A percentile compares a stretch with the other conserved stretches of the same genome.
These are phyloP conservation scores for Backusella westeae DNA, from an alignment of 192 early-diverging fungal species.

Conservation along the genomic window DNA sequence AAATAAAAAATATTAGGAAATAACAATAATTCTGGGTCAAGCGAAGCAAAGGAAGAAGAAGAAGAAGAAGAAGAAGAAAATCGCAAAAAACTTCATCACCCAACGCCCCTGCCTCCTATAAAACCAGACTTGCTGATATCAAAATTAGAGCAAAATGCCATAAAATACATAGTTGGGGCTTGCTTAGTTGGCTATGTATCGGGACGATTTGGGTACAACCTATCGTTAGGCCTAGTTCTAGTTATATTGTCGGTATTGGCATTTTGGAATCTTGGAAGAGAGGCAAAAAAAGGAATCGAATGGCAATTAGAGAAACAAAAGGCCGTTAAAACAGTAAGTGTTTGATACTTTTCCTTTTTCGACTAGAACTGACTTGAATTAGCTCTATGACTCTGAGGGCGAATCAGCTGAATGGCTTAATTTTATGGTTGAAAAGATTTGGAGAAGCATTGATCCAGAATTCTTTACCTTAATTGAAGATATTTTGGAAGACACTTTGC, in stretches of 20 bases:
- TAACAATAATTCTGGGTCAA: not conserved
- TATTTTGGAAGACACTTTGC: slow-evolving; percentile 25
- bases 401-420: slow-evolving; percentile 35
- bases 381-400: slow-evolving; percentile 12
- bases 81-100: not conserved
- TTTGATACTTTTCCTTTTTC: not conserved
- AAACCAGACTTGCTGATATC: slow-evolving; percentile 9
- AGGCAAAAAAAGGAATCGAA: slow-evolving; percentile 19
- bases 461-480: slow-evolving; percentile 26
- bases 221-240: slow-evolving; percentile 1
- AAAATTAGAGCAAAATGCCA: slow-evolving; percentile 12
- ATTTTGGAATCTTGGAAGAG: slow-evolving; percentile 17
- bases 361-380: not conserved
- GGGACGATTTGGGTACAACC: slow-evolving; percentile 12
- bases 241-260: not conserved
- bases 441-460: slow-evolving; percentile 31
- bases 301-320: slow-evolving; percentile 26
- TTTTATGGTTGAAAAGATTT: slow-evolving; percentile 27
- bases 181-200: slow-evolving; percentile 16
- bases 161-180: slow-evolving; percentile 18
- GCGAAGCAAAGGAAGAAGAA: not conserved
- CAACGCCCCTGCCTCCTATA: not conserved
- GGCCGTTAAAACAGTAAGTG: slow-evolving; percentile 16
- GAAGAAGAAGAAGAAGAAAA: not conserved
- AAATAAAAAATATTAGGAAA: not conserved